Percentiles rank a stretch among this genome's conserved stretches.
Evolutionary conservation across 345 rosid species (phyloP).

Genomic region (Gossypium australe): DNA sequence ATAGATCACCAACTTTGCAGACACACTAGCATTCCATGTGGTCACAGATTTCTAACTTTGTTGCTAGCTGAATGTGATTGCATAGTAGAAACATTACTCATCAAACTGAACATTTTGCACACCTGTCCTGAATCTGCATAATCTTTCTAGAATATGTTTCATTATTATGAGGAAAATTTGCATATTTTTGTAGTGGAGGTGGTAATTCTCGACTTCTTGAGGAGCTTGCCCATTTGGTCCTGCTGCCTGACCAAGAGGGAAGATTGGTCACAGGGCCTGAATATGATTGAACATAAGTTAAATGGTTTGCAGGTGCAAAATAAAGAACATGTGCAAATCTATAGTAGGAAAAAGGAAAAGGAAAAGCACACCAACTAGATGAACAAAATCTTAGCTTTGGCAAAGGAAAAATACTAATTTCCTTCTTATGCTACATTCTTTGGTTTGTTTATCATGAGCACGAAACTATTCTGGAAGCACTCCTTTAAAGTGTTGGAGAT

Average conservation of each 20-base stretch:
- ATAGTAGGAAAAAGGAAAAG: background rate
- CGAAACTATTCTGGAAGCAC: background rate
- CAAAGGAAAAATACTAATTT: background rate
- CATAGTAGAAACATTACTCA: background rate
- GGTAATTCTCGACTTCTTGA: conserved; percentile 41
- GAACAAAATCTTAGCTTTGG: conserved; percentile 32
- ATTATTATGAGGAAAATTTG: conserved; percentile 14
- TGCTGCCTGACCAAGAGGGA: conserved; percentile 17
- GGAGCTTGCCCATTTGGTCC: conserved; percentile 27
- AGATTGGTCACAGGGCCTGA: conserved; percentile 73
- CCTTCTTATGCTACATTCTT: background rate
- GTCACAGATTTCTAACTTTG: too few species aligned
- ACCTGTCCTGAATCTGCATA: background rate
- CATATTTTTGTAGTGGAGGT: conserved; percentile 59
- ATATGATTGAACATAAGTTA: background rate
- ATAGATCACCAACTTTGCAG: background rate
- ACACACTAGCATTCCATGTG: background rate
- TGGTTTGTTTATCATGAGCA: background rate
- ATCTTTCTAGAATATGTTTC: background rate
- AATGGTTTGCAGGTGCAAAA: background rate
- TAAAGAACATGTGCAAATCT: background rate
- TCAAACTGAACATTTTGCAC: background rate
- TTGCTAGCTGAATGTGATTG: background rate
- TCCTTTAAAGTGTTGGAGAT: background rate
- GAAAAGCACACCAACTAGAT: background rate